Conservation (phyloP, 192 early-diverging fungal genomes). For the Linderina pennispora region DNA sequence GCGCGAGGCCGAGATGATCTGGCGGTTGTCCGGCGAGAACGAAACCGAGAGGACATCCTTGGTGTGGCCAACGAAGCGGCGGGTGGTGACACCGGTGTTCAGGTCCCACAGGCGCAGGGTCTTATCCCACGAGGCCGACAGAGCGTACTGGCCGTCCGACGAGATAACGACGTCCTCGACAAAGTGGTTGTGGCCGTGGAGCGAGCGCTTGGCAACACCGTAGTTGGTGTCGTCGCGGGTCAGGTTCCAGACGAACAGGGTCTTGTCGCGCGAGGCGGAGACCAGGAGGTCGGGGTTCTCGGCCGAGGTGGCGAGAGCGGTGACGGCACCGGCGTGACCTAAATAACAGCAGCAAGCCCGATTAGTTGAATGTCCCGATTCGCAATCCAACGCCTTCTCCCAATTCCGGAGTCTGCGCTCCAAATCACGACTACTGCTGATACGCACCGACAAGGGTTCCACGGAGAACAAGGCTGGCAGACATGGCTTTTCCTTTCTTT, state of each 20-base stretch:
- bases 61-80: constrained; percentile 95
- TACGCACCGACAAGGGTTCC: constrained; percentile 46
- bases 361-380: too few relatives aligned
- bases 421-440: neutral
- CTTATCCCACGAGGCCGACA: constrained; percentile 99
- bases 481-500: constrained; percentile 22
- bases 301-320: constrained; percentile 93
- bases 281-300: constrained; percentile 96
- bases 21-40: constrained; percentile 99
- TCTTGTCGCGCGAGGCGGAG: constrained; percentile 98
- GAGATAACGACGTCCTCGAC: constrained; percentile 98
- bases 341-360: neutral
- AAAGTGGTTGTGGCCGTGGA: constrained; percentile 99
- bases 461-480: constrained; percentile 48
- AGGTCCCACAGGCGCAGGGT: constrained; percentile 99
- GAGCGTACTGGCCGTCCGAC: constrained; percentile 97
- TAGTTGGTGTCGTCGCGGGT: constrained; percentile 90
- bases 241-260: constrained; percentile 97
- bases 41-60: constrained; percentile 98
- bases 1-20: constrained; percentile 97
- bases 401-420: neutral
- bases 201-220: constrained; percentile 83
- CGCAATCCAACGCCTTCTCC: too few relatives aligned
- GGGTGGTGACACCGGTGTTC: constrained; percentile 90
- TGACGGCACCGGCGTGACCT: constrained; percentile 89